Evolutionary conservation across 371 early-diverging fungal species (phyloP).

Genomic region (Circinella minor): DNA sequence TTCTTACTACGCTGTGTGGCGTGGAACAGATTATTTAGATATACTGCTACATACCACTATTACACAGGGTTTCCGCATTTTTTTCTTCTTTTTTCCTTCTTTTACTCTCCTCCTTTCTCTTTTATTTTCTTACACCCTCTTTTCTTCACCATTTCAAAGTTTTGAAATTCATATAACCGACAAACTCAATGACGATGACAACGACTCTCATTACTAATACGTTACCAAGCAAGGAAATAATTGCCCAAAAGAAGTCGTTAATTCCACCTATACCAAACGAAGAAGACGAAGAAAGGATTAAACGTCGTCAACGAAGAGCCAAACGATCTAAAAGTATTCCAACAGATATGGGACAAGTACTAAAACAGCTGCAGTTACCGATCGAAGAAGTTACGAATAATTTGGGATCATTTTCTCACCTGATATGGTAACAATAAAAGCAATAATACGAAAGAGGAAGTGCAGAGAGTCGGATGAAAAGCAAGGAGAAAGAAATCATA

Average conservation of each 20-base stretch:
- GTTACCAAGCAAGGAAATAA: background rate
- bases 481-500: too few species aligned
- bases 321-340: slow-evolving; percentile 10
- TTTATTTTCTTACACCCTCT: background rate
- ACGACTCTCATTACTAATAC: background rate
- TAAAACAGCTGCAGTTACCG: slow-evolving; percentile 4
- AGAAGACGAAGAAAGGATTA: background rate
- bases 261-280: slow-evolving; percentile 4
- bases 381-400: background rate
- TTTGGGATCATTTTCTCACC: slow-evolving; percentile 11
- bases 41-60: too few species aligned
- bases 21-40: too few species aligned
- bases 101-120: background rate
- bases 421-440: slow-evolving; percentile 7
- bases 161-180: background rate
- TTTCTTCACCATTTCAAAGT: background rate
- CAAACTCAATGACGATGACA: background rate
- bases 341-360: background rate
- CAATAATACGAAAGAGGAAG: background rate
- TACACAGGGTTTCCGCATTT: background rate
- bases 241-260: background rate
- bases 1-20: too few species aligned
- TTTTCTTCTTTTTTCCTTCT: background rate
- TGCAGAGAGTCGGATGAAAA: too few species aligned
- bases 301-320: slow-evolving; percentile 9